A percentile compares a stretch with the other conserved stretches of the same genome.
These are phyloP conservation scores for Calocybe gambosa DNA, from an alignment of 1,284 basidiomycete species.

Conservation along the genomic window DNA sequence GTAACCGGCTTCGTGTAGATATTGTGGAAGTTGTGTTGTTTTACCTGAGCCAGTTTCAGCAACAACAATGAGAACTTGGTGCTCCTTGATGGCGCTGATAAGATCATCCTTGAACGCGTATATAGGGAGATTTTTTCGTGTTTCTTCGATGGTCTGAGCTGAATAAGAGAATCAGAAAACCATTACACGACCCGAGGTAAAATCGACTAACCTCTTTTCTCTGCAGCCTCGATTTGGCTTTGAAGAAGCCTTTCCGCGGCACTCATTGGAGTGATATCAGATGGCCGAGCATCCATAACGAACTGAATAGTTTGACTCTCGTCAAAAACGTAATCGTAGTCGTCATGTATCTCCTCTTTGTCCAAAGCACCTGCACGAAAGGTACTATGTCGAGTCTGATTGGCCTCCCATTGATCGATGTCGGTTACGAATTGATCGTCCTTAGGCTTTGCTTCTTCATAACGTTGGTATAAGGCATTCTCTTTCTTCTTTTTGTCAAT, in stretches of 20 bases:
- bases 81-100: conserved; percentile 82
- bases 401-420: conserved; percentile 93
- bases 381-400: conserved; percentile 86
- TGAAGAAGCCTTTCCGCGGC: conserved; percentile 85
- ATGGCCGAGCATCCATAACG: conserved; percentile 78
- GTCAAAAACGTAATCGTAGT: conserved; percentile 98
- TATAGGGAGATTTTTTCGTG: conserved; percentile 87
- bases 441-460: conserved; percentile 86
- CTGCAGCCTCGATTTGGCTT: conserved; percentile 87
- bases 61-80: conserved; percentile 90
- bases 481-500: conserved; percentile 97
- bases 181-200: neutral
- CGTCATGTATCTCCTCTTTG: conserved; percentile 72
- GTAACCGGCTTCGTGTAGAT: conserved; percentile 96
- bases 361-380: conserved; percentile 89
- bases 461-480: conserved; percentile 89
- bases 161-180: conserved; percentile 4
- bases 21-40: conserved; percentile 97
- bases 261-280: conserved; percentile 65
- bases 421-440: conserved; percentile 94
- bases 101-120: conserved; percentile 83
- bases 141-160: conserved; percentile 88
- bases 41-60: conserved; percentile 97
- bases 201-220: conserved; percentile 68
- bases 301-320: conserved; percentile 96